Base-by-base conservation (phyloP, 2,329 filamentous ascomycete species). In the Penicillium sp. region DNA sequence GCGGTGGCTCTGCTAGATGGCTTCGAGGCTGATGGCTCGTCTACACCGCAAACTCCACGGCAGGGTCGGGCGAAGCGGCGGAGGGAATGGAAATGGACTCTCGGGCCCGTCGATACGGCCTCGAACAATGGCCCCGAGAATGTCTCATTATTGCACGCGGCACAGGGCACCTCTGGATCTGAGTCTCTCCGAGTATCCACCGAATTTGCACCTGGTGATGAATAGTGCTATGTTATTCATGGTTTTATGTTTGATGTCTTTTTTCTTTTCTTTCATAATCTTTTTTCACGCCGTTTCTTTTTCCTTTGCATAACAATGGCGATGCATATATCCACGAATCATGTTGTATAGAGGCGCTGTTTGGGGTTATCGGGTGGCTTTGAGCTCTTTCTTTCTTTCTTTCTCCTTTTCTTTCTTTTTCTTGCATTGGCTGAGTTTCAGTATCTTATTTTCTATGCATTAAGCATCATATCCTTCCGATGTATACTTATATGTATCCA, bases 31-130 rank as follows among this genome's bases (percentile, higher is more conserved):
- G 74, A 73, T 50, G 62, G 66, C n/a, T 62, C 62, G n/a, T 64
- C 69, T 39, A 73, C 72, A 2, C 77, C 77, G 0, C 71, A 74
- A 44, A 80, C 77, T 3, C 77, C 78, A 4, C 70, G 77, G 15
- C 75, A 77, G 19, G 72, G 74, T 15, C 74, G 76, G 22, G 70
- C 69, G 52, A 81, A 81, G 61, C 70, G 75, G 34, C 73, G 73
- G 24, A 64, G 78, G 19, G 73, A 79, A 57, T 81, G 78, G 78
- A 68, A 72, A 41, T 81, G 78, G 78, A 81, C 78, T 1, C 63
- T 81, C 10, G 76, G 73, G 1, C 72, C 76, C 10, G 53, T 76
- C 26, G 58, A 64, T 15, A 47, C 45, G 22, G 45, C 29, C 13
- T 45, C 53, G 8, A 54, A 53, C 10, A 51, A 26, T 24, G 37